These are phyloP conservation scores for Lecanicillium sp. DNA, from an alignment of 2,329 filamentous ascomycete genomes.

Conservation along the genomic window DNA sequence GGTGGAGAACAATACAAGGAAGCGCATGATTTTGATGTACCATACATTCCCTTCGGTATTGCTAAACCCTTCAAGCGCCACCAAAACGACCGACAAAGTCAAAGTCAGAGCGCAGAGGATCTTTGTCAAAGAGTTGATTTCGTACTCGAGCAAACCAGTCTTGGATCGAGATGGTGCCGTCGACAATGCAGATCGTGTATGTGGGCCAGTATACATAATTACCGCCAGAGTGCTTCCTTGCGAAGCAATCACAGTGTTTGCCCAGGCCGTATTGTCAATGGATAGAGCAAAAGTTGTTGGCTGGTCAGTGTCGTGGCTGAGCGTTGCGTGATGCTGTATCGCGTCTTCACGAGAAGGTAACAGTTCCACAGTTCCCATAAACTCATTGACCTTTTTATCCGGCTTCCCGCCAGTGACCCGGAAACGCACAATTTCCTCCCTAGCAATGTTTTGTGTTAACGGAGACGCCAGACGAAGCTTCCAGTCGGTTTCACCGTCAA, in stretches of 20 bases:
- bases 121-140: slow-evolving; percentile 96
- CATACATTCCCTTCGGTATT: slow-evolving; percentile 59
- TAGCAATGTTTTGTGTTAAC: slow-evolving; percentile 69
- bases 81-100: slow-evolving; percentile 76
- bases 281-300: slow-evolving; percentile 63
- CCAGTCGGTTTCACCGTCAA: slow-evolving; percentile 98
- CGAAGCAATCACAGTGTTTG: slow-evolving; percentile 92
- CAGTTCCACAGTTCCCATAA: slow-evolving; percentile 80
- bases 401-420: slow-evolving; percentile 80
- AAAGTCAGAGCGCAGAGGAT: slow-evolving; percentile 88
- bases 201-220: slow-evolving; percentile 87
- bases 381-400: slow-evolving; percentile 90
- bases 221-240: slow-evolving; percentile 82
- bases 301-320: slow-evolving; percentile 24
- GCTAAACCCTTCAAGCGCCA: slow-evolving; percentile 76
- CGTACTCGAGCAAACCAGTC: slow-evolving; percentile 84
- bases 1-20: slow-evolving; percentile 95
- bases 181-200: slow-evolving; percentile 88
- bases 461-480: slow-evolving; percentile 85
- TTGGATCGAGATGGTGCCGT: slow-evolving; percentile 90
- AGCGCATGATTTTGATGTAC: slow-evolving; percentile 98
- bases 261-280: slow-evolving; percentile 98
- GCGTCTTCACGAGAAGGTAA: slow-evolving; percentile 44
- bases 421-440: slow-evolving; percentile 62
- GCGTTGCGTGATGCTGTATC: slow-evolving; percentile 31